These are phyloP conservation scores for Omphalotus olearius DNA, from an alignment of 1,284 basidiomycete species.

Conservation along the genomic window DNA sequence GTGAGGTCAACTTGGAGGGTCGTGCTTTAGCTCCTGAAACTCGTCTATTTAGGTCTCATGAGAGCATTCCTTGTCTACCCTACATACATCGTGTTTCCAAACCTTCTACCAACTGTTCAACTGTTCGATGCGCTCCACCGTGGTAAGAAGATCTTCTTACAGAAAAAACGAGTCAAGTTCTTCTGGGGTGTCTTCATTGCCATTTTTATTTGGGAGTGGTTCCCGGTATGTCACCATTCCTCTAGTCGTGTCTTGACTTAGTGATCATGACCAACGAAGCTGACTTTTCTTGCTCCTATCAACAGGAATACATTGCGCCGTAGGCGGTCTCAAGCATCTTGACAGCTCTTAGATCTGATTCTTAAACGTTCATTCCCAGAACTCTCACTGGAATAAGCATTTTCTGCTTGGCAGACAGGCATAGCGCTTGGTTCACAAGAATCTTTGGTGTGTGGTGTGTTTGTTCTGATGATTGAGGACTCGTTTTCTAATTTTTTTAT, in stretches of 20 bases:
- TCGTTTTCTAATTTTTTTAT: not conserved
- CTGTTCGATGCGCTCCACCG: constrained; percentile 16
- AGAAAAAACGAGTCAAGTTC: constrained; percentile 30
- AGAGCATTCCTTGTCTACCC: constrained; percentile 14
- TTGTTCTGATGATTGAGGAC: not conserved
- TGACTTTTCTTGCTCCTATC: not conserved
- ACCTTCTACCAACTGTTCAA: constrained; percentile 23
- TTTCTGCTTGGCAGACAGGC: constrained; percentile 54
- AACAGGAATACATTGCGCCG: constrained; percentile 12
- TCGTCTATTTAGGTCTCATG: constrained; percentile 7
- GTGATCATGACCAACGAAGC: constrained; percentile 25
- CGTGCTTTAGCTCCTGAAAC: not conserved
- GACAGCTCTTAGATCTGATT: no score
- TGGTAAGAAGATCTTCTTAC: constrained; percentile 10
- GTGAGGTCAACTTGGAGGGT: constrained; percentile 11
- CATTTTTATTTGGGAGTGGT: constrained; percentile 49
- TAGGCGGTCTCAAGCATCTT: not conserved
- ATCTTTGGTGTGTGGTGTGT: constrained; percentile 42
- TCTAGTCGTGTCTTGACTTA: constrained; percentile 37
- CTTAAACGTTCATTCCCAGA: constrained; percentile 11
- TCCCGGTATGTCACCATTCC: constrained; percentile 26
- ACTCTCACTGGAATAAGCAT: constrained; percentile 46
- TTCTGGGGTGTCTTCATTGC: constrained; percentile 36
- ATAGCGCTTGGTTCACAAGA: constrained; percentile 42
- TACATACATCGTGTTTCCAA: constrained; percentile 21